These are phyloP conservation scores for Tremella mesenterica DNA, from an alignment of 768 basidiomycete species.

Conservation along the genomic window DNA sequence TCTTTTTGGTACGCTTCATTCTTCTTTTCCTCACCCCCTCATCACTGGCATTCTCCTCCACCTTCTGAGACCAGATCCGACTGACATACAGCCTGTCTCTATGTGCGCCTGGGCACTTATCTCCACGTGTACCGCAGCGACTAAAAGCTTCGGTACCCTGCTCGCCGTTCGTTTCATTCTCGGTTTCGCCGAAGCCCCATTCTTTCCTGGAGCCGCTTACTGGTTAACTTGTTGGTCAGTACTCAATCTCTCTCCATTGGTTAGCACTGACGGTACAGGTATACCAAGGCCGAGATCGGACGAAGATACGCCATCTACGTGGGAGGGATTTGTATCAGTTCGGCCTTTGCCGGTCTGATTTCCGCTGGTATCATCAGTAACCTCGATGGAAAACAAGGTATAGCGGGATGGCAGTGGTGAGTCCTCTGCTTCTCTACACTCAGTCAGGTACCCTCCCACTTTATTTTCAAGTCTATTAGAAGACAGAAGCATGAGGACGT, in stretches of 20 bases:
- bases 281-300: neutral
- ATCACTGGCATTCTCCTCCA: too few relatives aligned
- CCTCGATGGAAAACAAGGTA: slow-evolving; percentile 27
- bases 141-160: slow-evolving; percentile 27
- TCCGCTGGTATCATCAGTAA: slow-evolving; percentile 33
- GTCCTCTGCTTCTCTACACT: too few relatives aligned
- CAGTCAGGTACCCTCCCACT: too few relatives aligned
- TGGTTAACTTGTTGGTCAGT: slow-evolving; percentile 32
- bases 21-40: too few relatives aligned
- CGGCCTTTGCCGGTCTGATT: slow-evolving; percentile 40
- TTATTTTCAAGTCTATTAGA: too few relatives aligned
- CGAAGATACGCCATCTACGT: neutral
- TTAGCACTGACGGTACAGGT: slow-evolving; percentile 27
- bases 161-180: slow-evolving; percentile 27
- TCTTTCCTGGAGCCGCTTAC: slow-evolving; percentile 39
- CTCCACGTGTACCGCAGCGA: slow-evolving; percentile 33
- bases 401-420: slow-evolving; percentile 41
- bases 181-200: slow-evolving; percentile 19
- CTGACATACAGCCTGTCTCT: neutral
- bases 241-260: slow-evolving; percentile 31
- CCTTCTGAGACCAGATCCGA: too few relatives aligned
- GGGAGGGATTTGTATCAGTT: neutral
- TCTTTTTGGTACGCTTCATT: neutral
- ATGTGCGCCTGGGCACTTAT: slow-evolving; percentile 7
- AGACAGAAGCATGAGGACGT: too few relatives aligned